Conservation (phyloP, 768 basidiomycete species). For the Boletus rubropictus region DNA sequence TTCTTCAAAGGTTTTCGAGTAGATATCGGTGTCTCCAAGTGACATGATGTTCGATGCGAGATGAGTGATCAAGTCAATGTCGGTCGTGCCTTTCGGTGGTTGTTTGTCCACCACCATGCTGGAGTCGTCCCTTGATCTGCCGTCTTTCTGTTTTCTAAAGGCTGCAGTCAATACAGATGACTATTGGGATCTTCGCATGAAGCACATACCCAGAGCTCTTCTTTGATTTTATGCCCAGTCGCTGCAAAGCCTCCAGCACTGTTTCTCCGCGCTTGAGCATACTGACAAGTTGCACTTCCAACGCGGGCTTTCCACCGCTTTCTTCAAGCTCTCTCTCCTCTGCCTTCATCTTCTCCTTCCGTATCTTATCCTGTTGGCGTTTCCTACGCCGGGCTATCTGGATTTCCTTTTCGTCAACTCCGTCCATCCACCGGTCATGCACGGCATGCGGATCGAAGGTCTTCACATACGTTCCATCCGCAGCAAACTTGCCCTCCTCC, state of each 20-base stretch:
- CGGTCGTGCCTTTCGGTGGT: slow-evolving; percentile 34
- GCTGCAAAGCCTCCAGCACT: slow-evolving; percentile 81
- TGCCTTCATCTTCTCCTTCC: slow-evolving; percentile 60
- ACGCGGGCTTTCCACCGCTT: slow-evolving; percentile 55
- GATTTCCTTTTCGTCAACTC: slow-evolving; percentile 78
- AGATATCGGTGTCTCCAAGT: slow-evolving; percentile 79
- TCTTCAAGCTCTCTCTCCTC: slow-evolving; percentile 71
- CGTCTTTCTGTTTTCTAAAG: slow-evolving; percentile 28
- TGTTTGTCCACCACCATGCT: slow-evolving; percentile 50
- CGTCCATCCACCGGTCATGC: slow-evolving; percentile 97
- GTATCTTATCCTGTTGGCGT: slow-evolving; percentile 64
- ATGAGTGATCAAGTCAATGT: slow-evolving; percentile 78
- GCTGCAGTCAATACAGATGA: slow-evolving; percentile 1
- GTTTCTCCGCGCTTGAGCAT: slow-evolving; percentile 88
- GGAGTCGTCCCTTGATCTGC: slow-evolving; percentile 29
- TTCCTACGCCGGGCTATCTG: slow-evolving; percentile 74
- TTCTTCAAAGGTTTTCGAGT: slow-evolving; percentile 81
- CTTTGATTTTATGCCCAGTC: slow-evolving; percentile 68
- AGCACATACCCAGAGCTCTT: slow-evolving; percentile 30
- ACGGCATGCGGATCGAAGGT: slow-evolving; percentile 84
- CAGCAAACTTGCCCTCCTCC: slow-evolving; percentile 95
- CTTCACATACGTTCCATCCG: slow-evolving; percentile 84
- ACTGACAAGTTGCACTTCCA: slow-evolving; percentile 64
- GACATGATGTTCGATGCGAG: slow-evolving; percentile 86
- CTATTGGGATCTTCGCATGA: neutral